Evolutionary conservation across 192 early-diverging fungal genomes (phyloP), one percentile per base, ranked within the genome.

Genomic region (Coemansia reversa): DNA sequence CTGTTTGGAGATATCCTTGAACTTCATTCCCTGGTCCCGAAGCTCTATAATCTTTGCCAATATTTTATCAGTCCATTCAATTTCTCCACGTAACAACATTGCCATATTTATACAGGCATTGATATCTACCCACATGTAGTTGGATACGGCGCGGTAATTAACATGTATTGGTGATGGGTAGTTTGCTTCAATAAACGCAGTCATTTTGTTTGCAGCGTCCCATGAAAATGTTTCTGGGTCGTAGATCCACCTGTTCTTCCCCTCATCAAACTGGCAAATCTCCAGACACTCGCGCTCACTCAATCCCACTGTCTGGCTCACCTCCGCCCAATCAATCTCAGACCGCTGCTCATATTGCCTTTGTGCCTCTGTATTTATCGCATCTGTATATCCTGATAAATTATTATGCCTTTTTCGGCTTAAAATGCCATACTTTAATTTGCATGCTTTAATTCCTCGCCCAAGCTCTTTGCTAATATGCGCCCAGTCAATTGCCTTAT

Each of bases 81-180:
- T 50, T 4, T 56, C 27, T 18, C 67, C 67, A 2, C 19, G 7
- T n/a, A 63, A 20, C 54, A 63, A 3, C 24, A 28, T 49, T 19
- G 32, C 18, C 55, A 69, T 62, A 22, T 20, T 27, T 16, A 47
- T 23, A 30, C 67, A 63, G 67, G 62, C 67, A 4, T 58, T 30
- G 4, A 27, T 30, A 12, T 56, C 25, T 3, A 58, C 56, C 67
- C 67, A 69, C 67, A 69, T 47, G 23, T 63, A 69, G 52, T 69
- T 69, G 1, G 67, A 69, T 24, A 69, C 60, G 3, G 67, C 60
- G 9, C 25, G n/a, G 42, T 49, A 62, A 47, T 62, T 69, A 7
- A 39, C 42, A 2, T 45, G 39, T n/a, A 33, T 7, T 2, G 67
- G 67, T 16, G 47, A 8, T 1, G 59, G 67, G 52, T 69, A 69